These are phyloP conservation scores for Starmerella apicola DNA, from an alignment of 805 yeast species.

Conservation along the genomic window DNA sequence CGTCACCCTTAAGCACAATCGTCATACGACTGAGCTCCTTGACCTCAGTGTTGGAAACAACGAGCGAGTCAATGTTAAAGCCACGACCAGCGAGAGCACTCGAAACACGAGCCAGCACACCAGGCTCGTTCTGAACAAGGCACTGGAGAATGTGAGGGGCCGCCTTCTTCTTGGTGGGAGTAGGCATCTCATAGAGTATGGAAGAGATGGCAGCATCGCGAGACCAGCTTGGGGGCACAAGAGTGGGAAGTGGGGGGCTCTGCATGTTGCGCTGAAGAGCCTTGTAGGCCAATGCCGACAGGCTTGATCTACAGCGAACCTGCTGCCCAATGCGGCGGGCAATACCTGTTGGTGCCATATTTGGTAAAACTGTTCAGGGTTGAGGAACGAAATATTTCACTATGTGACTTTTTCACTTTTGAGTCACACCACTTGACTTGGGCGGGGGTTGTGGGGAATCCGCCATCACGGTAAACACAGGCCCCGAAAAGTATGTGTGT, in stretches of 20 bases:
- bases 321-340: slow-evolving; percentile 4
- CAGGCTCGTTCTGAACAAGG: slow-evolving; percentile 96
- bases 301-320: slow-evolving; percentile 34
- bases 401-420: no score
- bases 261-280: slow-evolving; percentile 73
- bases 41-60: slow-evolving; percentile 93
- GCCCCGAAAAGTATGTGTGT: no score
- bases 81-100: slow-evolving; percentile 97
- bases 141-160: slow-evolving; percentile 90
- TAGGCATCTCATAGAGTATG: slow-evolving; percentile 83
- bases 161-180: slow-evolving; percentile 42
- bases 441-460: no score
- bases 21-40: slow-evolving; percentile 95
- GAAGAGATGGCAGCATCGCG: slow-evolving; percentile 96
- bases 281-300: slow-evolving; percentile 91
- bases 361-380: neutral
- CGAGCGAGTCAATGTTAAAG: slow-evolving; percentile 93
- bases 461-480: no score
- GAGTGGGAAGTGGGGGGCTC: slow-evolving; percentile 83
- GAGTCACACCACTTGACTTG: neutral
- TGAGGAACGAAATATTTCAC: neutral
- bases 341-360: neutral
- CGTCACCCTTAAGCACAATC: slow-evolving; percentile 84
- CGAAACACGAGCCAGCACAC: slow-evolving; percentile 84
- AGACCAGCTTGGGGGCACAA: slow-evolving; percentile 89